Evolutionary conservation across 805 yeast species (phyloP), one percentile per base, ranked within the genome.

Genomic region (Naumovozyma dairenensis): DNA sequence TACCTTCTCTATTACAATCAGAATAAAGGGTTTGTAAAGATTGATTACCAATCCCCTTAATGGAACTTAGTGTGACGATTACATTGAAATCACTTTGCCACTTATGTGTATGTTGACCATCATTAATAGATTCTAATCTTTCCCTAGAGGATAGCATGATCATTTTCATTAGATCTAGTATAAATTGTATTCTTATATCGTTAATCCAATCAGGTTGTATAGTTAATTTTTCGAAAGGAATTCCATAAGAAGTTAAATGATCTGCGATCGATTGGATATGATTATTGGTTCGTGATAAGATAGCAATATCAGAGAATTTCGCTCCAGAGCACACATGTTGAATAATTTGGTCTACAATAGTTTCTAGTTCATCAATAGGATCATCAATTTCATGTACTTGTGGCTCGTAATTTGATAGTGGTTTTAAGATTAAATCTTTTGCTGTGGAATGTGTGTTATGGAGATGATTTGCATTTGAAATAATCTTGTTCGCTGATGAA

Each of bases 201-300:
- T 63, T 37, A 8, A 67, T 44, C 84, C 84, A 77, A 8, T 62
- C 53, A 5, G 77, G 72, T 4, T 66, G 59, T 12, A 69, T 55
- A 1, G 68, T 60, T 16, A 73, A 53, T 40, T 65, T 70, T 25
- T 61, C 56, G 28, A 57, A 54, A 4, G 62, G 62, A n/a, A 72
- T 52, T 2, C 68, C 72, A 38, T 62, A 60, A 13, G 45, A 42
- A 10, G 57, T 55, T 17, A 77, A 54, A 20, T 59, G 51, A 14
- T 54, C 56, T 19, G 56, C 57, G 1, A 73, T 49, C 0, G 53
- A 42, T 9, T 64, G 61, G 6, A 76, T 48, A 31, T 72, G 74
- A 12, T 53, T 53, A 45, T 79, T 78, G 0, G 79, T 64, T 33
- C 71, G 58, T 0, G 75, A 60, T 20, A 79, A 46, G 3, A 79